A percentile compares a stretch with the other conserved stretches of the same genome.
phyloP scores from a whole-genome alignment of 192 early-diverging fungal species.

The Coemansia sp. region DNA sequence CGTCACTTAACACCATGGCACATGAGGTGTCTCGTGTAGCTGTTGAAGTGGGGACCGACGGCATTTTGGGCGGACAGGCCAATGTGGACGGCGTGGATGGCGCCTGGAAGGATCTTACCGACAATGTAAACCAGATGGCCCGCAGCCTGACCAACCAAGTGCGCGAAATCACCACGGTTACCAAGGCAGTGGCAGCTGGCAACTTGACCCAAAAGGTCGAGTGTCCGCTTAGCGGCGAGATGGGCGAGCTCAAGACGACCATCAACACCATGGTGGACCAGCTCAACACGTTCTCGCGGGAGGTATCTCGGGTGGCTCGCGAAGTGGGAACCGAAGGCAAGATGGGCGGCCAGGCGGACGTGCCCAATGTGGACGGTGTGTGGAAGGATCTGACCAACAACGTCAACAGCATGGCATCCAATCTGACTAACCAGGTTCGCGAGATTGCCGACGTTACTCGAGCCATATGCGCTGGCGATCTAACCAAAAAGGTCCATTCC shows the following conservation, averaged over 20 bases:
- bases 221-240: conserved; percentile 57
- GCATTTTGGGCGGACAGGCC: conserved; percentile 56
- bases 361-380: conserved; percentile 57
- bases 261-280: conserved; percentile 68
- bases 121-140: conserved; percentile 67
- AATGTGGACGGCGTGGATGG: conserved; percentile 57
- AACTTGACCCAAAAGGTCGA: conserved; percentile 58
- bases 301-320: conserved; percentile 63
- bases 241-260: conserved; percentile 57
- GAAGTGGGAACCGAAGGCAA: conserved; percentile 67
- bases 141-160: conserved; percentile 62
- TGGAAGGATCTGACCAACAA: conserved; percentile 64
- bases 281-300: conserved; percentile 60
- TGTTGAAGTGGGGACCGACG: conserved; percentile 62
- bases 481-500: conserved; percentile 56
- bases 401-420: conserved; percentile 64
- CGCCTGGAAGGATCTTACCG: conserved; percentile 62
- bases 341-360: conserved; percentile 56
- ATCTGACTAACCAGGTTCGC: conserved; percentile 62
- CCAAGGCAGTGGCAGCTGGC: conserved; percentile 57
- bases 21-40: conserved; percentile 66
- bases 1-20: conserved; percentile 58
- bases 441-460: conserved; percentile 58
- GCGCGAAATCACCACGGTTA: conserved; percentile 59
- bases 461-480: conserved; percentile 57